Conservation (phyloP, 352 stramenopile genomes). For the Pythium rhizo-oryzae region DNA sequence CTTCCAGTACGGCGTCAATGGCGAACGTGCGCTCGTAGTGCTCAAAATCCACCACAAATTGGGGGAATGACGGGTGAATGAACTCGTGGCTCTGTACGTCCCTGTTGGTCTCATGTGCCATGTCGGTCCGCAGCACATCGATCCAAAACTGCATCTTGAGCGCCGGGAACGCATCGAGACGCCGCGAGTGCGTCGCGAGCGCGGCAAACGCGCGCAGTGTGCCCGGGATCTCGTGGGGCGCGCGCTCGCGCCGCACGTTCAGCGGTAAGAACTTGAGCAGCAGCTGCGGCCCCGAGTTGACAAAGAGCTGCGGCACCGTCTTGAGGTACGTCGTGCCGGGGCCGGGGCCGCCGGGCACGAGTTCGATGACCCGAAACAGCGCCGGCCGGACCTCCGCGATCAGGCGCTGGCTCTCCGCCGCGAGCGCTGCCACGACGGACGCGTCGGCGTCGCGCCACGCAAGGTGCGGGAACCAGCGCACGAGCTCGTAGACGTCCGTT, state of each 20-base stretch:
- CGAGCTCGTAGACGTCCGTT: too few relatives aligned
- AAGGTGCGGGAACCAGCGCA: neutral
- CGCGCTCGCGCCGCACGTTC: neutral
- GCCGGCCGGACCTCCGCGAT: neutral
- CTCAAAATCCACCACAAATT: conserved; percentile 9
- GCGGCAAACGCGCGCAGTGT: neutral
- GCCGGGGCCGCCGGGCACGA: conserved; percentile 1
- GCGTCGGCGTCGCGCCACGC: neutral
- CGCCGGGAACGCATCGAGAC: conserved; percentile 7
- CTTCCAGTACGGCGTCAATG: conserved; percentile 1
- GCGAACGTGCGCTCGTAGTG: neutral
- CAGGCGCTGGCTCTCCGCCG: neutral
- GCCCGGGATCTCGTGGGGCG: neutral
- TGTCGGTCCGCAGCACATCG: neutral
- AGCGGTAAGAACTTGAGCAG: neutral
- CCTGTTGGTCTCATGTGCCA: neutral
- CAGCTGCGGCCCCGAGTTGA: neutral
- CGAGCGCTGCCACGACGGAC: neutral
- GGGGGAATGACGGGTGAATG: neutral
- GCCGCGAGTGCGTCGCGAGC: neutral
- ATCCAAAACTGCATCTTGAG: conserved; percentile 20
- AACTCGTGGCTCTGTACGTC: conserved; percentile 4
- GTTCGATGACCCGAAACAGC: neutral
- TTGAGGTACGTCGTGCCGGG: neutral
- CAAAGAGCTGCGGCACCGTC: neutral